Evolutionary conservation across 164 flowering plant species (phyloP), one percentile per base, ranked within the genome.

Genomic region (Taxillus chinensis): DNA sequence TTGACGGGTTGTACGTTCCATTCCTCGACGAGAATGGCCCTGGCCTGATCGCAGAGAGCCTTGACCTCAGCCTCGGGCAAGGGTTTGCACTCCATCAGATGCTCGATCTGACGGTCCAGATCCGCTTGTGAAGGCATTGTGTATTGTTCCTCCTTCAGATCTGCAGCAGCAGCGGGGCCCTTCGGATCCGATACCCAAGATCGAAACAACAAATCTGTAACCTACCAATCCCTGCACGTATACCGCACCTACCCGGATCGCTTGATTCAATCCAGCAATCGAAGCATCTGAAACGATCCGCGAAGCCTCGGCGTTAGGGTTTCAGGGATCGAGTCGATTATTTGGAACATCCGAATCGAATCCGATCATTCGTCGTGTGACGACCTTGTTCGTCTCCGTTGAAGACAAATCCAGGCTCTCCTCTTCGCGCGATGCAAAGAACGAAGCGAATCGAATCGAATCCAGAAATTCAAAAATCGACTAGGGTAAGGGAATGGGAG

Each of bases 21-120:
- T 73, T 91, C 96, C 82, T 91, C 96, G 17, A 85, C 87, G 39
- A 91, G 80, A 53, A 91, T 80, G 62, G 88, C 75, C 70, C 84
- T 74, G 37, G 93, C 96, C 71, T 88, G 87, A 27, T 87, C 97
- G 76, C 95, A 84, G 53, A 90, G 71, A 39, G 77, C 60, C 82
- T 86, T 88, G 67, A 90, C 97, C 76, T 88, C 96, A 58, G 74
- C 74, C 68, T 88, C 93, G 60, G 84, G 40, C 53, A 89, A 64
- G 59, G 86, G 82, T 78, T 87, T 87, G 72, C 96, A 90, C 66
- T 86, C 92, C 90, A 85, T 85, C 75, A 90, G 69, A 45, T 90
- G 95, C 76, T 77, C 86, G 81, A 90, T 90, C 83, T 90, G 95
- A 63, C 81, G 78, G 66, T 90, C 92, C 71, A 90, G 82, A 85